Conservation (phyloP, 2,329 filamentous ascomycete species). For the Aspergillus quadrilineatus region DNA sequence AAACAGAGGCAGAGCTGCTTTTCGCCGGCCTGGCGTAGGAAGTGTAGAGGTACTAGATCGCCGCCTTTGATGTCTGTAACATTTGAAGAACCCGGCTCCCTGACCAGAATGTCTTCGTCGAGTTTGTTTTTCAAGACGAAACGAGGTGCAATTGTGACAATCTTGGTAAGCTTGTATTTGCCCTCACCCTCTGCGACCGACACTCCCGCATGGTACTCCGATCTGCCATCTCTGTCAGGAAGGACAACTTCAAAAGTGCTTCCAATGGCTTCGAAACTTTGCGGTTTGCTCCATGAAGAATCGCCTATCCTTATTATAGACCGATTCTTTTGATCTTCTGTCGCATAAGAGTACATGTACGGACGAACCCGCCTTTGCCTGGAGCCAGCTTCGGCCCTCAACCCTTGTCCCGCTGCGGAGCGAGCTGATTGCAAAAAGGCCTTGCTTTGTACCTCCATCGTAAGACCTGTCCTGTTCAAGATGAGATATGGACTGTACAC, state of each 20-base stretch:
- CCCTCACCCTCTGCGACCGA: slow-evolving; percentile 87
- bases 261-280: slow-evolving; percentile 96
- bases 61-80: slow-evolving; percentile 74
- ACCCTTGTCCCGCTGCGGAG: slow-evolving; percentile 76
- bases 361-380: slow-evolving; percentile 65
- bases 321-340: slow-evolving; percentile 86
- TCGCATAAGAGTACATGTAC: slow-evolving; percentile 93
- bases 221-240: slow-evolving; percentile 66
- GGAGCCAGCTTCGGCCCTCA: slow-evolving; percentile 56
- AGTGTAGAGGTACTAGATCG: slow-evolving; percentile 83
- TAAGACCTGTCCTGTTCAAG: slow-evolving; percentile 89
- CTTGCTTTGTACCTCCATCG: slow-evolving; percentile 85
- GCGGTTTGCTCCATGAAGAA: slow-evolving; percentile 93
- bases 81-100: slow-evolving; percentile 87
- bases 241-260: slow-evolving; percentile 87
- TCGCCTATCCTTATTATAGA: slow-evolving; percentile 83
- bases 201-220: slow-evolving; percentile 88
- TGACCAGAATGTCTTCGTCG: slow-evolving; percentile 80
- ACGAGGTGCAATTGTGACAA: slow-evolving; percentile 86
- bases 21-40: slow-evolving; percentile 75
- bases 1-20: slow-evolving; percentile 94
- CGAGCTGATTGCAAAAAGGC: slow-evolving; percentile 80
- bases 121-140: slow-evolving; percentile 95
- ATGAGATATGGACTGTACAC: slow-evolving; percentile 94
- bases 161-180: slow-evolving; percentile 97